Percentiles rank a stretch among this genome's conserved stretches.
Conservation (phyloP, 139 green algal genomes). For the Picochlorum costavermella region DNA sequence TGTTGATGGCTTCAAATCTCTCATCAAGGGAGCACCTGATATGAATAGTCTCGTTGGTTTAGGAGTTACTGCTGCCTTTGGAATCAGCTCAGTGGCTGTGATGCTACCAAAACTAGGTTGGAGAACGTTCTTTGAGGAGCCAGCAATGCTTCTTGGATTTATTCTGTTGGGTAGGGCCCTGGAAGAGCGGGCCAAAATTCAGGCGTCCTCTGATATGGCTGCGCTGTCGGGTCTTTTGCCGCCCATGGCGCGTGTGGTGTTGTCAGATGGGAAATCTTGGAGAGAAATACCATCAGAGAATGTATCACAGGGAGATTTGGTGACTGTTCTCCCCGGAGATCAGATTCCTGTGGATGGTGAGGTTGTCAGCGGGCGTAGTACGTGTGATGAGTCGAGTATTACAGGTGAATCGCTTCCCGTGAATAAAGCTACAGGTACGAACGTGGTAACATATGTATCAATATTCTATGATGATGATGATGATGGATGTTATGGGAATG, state of each 20-base stretch:
- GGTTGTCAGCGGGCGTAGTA: slow-evolving; percentile 52
- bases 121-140: slow-evolving; percentile 97
- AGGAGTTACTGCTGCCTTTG: slow-evolving; percentile 77
- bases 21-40: slow-evolving; percentile 67
- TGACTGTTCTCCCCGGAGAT: slow-evolving; percentile 76
- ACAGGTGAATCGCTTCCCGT: slow-evolving; percentile 79
- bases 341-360: slow-evolving; percentile 73
- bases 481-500: background rate
- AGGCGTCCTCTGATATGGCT: slow-evolving; percentile 80
- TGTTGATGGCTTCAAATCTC: slow-evolving; percentile 49
- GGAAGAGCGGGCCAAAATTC: slow-evolving; percentile 89
- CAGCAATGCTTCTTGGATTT: slow-evolving; percentile 91
- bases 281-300: slow-evolving; percentile 56
- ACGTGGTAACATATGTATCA: slow-evolving; percentile 8
- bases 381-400: slow-evolving; percentile 69
- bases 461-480: background rate
- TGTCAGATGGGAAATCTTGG: slow-evolving; percentile 38
- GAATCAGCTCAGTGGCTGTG: slow-evolving; percentile 65
- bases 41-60: slow-evolving; percentile 98
- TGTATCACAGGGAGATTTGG: slow-evolving; percentile 52
- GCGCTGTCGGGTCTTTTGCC: slow-evolving; percentile 83
- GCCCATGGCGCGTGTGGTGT: slow-evolving; percentile 53
- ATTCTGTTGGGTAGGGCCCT: slow-evolving; percentile 82
- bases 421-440: slow-evolving; percentile 41
- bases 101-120: slow-evolving; percentile 66